Percentiles rank a stretch among this genome's conserved stretches.
Conservation (phyloP, 2,329 filamentous ascomycete genomes). For the Trichoderma oligosporum region DNA sequence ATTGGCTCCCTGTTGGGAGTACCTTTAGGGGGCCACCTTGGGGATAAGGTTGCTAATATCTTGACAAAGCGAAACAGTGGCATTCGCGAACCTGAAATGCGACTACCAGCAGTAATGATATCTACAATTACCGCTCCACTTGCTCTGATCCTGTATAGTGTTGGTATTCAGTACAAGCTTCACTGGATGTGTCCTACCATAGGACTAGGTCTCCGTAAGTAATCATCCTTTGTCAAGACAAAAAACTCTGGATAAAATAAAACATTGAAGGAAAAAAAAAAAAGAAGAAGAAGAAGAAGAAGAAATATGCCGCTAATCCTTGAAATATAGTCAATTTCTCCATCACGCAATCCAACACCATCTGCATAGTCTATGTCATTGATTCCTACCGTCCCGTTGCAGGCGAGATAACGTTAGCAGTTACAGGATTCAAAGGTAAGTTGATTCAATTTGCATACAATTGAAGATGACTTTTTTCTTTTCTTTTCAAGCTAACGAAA, state of each 20-base stretch:
- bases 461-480: no score
- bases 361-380: conserved; percentile 55
- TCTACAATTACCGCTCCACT: conserved; percentile 50
- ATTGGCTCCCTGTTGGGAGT: conserved; percentile 48
- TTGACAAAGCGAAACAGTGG: conserved; percentile 52
- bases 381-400: conserved; percentile 56
- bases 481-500: conserved; percentile 18
- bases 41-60: conserved; percentile 46
- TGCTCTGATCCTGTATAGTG: conserved; percentile 44
- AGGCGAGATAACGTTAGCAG: conserved; percentile 51
- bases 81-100: conserved; percentile 57
- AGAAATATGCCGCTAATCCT: conserved; percentile 17
- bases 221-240: conserved; percentile 14
- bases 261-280: no score
- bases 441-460: not conserved
- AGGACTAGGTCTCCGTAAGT: conserved; percentile 50
- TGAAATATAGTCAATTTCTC: conserved; percentile 47
- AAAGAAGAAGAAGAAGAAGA: no score
- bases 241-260: not conserved
- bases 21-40: conserved; percentile 46
- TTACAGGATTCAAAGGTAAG: conserved; percentile 53
- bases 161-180: conserved; percentile 43
- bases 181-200: conserved; percentile 56
- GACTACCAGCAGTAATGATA: conserved; percentile 50
- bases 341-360: conserved; percentile 53